Percentiles rank a stretch among this genome's conserved stretches.
Evolutionary conservation across 2,329 filamentous ascomycete genomes (phyloP).

Genomic region (Fulvia fulva): DNA sequence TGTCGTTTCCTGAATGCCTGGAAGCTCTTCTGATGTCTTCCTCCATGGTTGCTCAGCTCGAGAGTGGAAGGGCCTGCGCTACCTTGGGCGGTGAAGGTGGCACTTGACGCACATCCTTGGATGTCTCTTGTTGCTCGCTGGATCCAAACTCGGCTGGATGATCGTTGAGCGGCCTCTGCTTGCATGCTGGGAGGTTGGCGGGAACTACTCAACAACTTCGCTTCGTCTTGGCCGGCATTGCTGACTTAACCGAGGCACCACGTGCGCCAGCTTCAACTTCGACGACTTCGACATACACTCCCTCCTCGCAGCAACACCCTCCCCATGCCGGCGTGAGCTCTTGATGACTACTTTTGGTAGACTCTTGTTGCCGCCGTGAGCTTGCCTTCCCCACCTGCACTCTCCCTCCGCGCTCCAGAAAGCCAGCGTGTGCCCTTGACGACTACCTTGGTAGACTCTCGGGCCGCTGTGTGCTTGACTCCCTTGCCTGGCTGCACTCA

Average conservation of each 20-base stretch:
- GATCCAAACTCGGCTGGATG: not conserved
- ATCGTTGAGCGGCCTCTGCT: constrained; percentile 4
- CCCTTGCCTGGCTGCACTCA: too few species aligned
- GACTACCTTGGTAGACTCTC: constrained; percentile 1
- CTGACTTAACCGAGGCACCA: not conserved
- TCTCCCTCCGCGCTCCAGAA: not conserved
- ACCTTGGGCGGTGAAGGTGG: not conserved
- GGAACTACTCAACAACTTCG: not conserved
- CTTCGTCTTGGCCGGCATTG: not conserved
- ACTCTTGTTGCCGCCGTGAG: not conserved
- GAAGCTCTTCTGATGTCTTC: not conserved
- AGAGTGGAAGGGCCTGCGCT: not conserved
- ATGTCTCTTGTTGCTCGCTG: not conserved
- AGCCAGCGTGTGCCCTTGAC: not conserved
- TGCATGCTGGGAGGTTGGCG: constrained; percentile 5
- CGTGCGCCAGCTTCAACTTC: not conserved
- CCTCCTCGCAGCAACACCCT: not conserved
- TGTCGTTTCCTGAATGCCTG: not conserved
- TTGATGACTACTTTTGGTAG: constrained; percentile 1
- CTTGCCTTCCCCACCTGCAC: not conserved
- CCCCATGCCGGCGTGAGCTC: not conserved
- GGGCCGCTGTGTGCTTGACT: not conserved
- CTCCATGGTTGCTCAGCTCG: not conserved
- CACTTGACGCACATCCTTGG: not conserved
- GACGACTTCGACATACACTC: not conserved